Percentiles rank a stretch among this genome's conserved stretches.
phyloP scores from a whole-genome alignment of 2,329 filamentous ascomycete species.

The Lachnum nothofagi region DNA sequence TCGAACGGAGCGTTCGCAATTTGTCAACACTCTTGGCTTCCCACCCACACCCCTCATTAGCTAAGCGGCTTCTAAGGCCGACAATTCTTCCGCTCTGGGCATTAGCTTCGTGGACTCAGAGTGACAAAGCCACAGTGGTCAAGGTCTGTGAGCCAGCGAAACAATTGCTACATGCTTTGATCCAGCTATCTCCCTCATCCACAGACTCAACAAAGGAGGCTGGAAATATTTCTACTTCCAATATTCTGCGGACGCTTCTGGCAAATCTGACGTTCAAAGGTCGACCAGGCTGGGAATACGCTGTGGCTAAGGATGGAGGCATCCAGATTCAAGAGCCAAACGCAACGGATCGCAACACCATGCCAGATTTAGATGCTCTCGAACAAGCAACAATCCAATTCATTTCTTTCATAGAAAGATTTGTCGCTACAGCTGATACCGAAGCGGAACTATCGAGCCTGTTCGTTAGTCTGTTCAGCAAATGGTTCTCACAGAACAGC shows the following conservation, averaged over 20 bases:
- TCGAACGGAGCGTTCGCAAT: slow-evolving; percentile 50
- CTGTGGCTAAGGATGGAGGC: slow-evolving; percentile 39
- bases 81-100: slow-evolving; percentile 60
- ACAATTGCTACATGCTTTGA: slow-evolving; percentile 50
- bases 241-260: slow-evolving; percentile 43
- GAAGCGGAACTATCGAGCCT: slow-evolving; percentile 48
- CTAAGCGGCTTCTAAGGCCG: slow-evolving; percentile 55
- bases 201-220: background rate
- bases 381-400: slow-evolving; percentile 40
- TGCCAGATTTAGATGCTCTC: slow-evolving; percentile 25
- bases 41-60: slow-evolving; percentile 62
- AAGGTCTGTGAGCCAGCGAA: slow-evolving; percentile 43
- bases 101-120: slow-evolving; percentile 47
- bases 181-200: slow-evolving; percentile 47
- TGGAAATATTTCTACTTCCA: slow-evolving; percentile 26
- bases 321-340: slow-evolving; percentile 45
- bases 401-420: slow-evolving; percentile 42
- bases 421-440: slow-evolving; percentile 38
- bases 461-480: slow-evolving; percentile 55
- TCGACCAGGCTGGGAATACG: slow-evolving; percentile 50
- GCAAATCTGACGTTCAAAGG: slow-evolving; percentile 54
- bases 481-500: slow-evolving; percentile 46
- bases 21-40: slow-evolving; percentile 54
- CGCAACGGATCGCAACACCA: background rate
- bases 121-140: slow-evolving; percentile 34